Base-by-base conservation (phyloP, 169 alveolate species). In the Ichthyophthirius multifiliis region DNA sequence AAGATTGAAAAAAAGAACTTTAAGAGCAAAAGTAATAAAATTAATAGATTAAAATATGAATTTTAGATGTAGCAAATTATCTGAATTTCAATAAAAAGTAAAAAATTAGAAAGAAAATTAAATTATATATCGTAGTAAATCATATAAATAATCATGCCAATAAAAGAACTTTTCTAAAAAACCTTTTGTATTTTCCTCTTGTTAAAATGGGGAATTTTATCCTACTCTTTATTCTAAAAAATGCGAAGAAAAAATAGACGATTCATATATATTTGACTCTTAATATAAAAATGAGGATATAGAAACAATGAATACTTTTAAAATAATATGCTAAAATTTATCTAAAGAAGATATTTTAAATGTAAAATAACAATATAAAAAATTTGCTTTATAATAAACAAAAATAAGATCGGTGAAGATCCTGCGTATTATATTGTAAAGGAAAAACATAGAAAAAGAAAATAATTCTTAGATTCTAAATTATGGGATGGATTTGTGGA, bases 401-500 rank as follows among this genome's bases (percentile, higher is more conserved):
- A 15, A 27, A 18, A 27, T 10, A 55, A 55, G 71, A 39, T 55
- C 31, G 71, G 71, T 55, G 71, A 55, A 23, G 71, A 55, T 55
- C 71, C 71, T 18, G 31, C 23, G 2, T 55, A 55, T 55, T 55
- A 27, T 55, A 55, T 55, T 10, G 71, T 55, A 0, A 55, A 55
- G 31, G 9, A 55, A 27, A 55, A 55, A 27, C 71, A 55, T 55
- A 55, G 71, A 5, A 27, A 55, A 55, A 55, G 71, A 27, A 13
- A 55, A 13, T 55, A 55, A 18, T 55, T 55, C 23, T 39, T 55
- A 27, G 31, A 55, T 55, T 20, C 71, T 55, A 55, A 55, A 39
- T 39, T 55, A 27, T 55, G 71, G 71, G 71, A 55, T 55, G 71
- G 31, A 27, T 34, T 55, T 18, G 71, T 55, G 71, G 71, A 55